A percentile compares a stretch with the other conserved stretches of the same genome.
Evolutionary conservation across 257 asterid genomes (phyloP).

Genomic region (Striga asiatica): DNA sequence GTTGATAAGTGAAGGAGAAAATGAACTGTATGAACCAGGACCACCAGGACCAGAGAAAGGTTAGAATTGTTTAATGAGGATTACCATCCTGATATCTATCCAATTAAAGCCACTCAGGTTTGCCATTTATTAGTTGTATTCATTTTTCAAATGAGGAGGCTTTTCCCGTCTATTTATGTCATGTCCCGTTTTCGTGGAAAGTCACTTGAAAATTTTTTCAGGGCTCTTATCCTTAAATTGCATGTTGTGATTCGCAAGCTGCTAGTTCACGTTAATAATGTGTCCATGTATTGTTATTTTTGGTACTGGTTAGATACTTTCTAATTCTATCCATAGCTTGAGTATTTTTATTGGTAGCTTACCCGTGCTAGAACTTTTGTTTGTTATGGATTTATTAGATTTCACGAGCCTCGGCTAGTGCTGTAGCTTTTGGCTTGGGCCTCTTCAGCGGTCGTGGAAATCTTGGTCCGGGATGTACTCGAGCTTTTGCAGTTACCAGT

Average conservation of each 20-base stretch:
- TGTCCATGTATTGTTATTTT: background rate
- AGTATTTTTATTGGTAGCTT: background rate
- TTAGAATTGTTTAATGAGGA: constrained; percentile 58
- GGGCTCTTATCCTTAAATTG: constrained; percentile 10
- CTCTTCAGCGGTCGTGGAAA: constrained; percentile 65
- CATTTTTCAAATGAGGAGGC: background rate
- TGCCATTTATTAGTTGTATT: background rate
- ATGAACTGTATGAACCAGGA: constrained; percentile 77
- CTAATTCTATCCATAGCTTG: background rate
- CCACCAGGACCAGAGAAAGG: constrained; percentile 54
- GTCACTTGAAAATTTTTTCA: background rate
- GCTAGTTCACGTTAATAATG: constrained; percentile 4
- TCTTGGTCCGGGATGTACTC: constrained; percentile 76
- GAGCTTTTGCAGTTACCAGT: constrained; percentile 89
- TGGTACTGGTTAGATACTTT: no score
- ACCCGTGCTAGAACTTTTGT: constrained; percentile 9
- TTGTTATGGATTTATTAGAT: constrained; percentile 31
- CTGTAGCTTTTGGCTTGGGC: constrained; percentile 97
- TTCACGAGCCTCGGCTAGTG: constrained; percentile 95
- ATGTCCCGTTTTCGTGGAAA: constrained; percentile 1
- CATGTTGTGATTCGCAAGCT: constrained; percentile 4
- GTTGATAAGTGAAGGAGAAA: constrained; percentile 71
- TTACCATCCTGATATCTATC: constrained; percentile 79
- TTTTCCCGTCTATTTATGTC: background rate
- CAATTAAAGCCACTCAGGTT: constrained; percentile 91